Conservation (phyloP, 208 protist genomes). For the Novymonas esmeraldas region DNA sequence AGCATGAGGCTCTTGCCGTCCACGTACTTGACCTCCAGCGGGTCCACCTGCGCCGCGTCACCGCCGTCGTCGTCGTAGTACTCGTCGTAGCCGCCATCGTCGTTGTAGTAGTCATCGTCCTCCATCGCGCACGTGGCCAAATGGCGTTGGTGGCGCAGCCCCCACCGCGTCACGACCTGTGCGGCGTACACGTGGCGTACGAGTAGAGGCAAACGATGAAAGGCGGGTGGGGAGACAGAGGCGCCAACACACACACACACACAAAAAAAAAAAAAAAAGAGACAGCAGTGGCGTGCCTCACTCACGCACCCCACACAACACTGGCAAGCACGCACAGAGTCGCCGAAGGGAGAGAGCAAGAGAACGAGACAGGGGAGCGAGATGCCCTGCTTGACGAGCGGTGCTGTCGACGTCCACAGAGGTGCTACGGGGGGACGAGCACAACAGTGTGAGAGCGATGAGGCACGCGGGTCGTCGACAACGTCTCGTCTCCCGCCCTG, state of each 20-base stretch:
- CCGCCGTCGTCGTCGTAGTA: conserved; percentile 66
- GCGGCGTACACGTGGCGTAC: not conserved
- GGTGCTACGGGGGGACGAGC: too few species aligned
- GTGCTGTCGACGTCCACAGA: too few species aligned
- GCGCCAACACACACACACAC: too few species aligned
- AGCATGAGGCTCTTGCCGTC: conserved; percentile 84
- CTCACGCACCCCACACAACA: too few species aligned
- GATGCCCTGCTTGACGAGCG: too few species aligned
- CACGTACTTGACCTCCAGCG: conserved; percentile 89
- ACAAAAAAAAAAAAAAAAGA: not conserved
- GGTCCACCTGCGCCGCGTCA: conserved; percentile 56
- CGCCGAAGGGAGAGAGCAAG: not conserved
- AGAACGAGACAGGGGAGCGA: too few species aligned
- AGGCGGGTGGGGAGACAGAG: not conserved
- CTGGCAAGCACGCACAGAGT: too few species aligned
- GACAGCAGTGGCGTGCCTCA: not conserved
- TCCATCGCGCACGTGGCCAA: conserved; percentile 17
- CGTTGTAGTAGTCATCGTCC: conserved; percentile 75
- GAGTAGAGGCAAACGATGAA: not conserved
- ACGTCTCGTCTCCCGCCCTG: too few species aligned
- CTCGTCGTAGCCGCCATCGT: conserved; percentile 83
- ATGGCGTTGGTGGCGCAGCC: too few species aligned
- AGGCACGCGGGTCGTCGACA: too few species aligned
- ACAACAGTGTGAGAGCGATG: too few species aligned
- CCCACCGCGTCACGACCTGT: too few species aligned